These are phyloP conservation scores for Akanthomyces uredinophilus DNA, from an alignment of 2,329 filamentous ascomycete genomes.

Conservation along the genomic window DNA sequence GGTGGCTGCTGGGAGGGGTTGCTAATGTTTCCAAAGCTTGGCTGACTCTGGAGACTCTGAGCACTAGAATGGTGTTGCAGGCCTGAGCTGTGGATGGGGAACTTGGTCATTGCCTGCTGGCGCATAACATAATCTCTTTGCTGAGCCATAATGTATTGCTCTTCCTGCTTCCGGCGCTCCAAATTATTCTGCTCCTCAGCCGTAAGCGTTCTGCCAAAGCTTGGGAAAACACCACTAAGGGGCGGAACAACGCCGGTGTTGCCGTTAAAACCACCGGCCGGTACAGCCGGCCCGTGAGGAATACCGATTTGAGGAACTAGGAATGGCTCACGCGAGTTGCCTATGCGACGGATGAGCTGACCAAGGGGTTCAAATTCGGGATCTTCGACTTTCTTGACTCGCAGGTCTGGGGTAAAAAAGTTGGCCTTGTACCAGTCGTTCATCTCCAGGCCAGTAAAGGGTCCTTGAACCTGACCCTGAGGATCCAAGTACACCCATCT, in stretches of 20 bases:
- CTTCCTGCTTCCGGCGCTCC: slow-evolving; percentile 93
- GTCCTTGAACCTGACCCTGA: slow-evolving; percentile 84
- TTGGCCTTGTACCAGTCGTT: slow-evolving; percentile 99
- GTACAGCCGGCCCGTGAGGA: slow-evolving; percentile 70
- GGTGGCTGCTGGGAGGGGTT: slow-evolving; percentile 63
- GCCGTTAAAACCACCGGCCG: slow-evolving; percentile 44
- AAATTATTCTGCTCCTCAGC: slow-evolving; percentile 97
- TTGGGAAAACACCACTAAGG: slow-evolving; percentile 88
- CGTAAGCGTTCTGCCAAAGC: slow-evolving; percentile 88
- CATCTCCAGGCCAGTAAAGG: slow-evolving; percentile 96
- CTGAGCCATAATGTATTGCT: slow-evolving; percentile 93
- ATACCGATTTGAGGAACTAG: slow-evolving; percentile 96
- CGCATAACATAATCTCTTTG: slow-evolving; percentile 90
- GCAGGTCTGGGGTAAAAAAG: slow-evolving; percentile 90
- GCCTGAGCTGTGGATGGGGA: slow-evolving; percentile 51
- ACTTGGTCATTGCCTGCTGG: slow-evolving; percentile 73
- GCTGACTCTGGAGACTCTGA: slow-evolving; percentile 93
- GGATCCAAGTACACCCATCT: slow-evolving; percentile 97
- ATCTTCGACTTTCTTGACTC: slow-evolving; percentile 94
- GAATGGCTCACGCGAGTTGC: slow-evolving; percentile 96
- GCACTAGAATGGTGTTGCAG: slow-evolving; percentile 93
- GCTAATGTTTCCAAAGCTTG: slow-evolving; percentile 90
- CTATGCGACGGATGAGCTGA: slow-evolving; percentile 90
- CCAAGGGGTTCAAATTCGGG: slow-evolving; percentile 90
- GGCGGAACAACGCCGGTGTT: slow-evolving; percentile 71